Conservation (phyloP, 2,329 filamentous ascomycete genomes). For the Aspergillus sp. region DNA sequence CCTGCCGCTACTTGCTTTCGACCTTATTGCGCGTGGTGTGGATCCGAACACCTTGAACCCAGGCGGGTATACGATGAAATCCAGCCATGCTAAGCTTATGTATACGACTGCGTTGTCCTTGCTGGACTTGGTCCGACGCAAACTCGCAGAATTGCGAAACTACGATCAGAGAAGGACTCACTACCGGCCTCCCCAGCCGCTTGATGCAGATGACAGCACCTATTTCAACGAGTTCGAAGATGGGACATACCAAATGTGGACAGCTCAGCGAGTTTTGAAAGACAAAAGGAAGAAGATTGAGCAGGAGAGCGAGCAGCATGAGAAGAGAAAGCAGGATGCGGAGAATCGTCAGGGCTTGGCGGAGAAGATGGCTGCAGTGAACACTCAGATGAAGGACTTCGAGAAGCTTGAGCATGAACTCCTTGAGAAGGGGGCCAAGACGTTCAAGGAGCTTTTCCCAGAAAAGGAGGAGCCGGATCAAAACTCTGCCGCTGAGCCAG, state of each 20-base stretch:
- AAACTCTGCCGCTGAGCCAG: background rate
- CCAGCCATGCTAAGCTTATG: background rate
- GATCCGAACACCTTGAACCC: conserved; percentile 54
- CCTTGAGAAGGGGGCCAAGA: conserved; percentile 53
- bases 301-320: conserved; percentile 23
- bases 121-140: conserved; percentile 51
- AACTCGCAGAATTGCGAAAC: conserved; percentile 42
- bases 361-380: conserved; percentile 50
- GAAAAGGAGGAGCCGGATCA: conserved; percentile 16
- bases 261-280: conserved; percentile 33
- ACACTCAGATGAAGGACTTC: conserved; percentile 43
- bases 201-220: conserved; percentile 34
- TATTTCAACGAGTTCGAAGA: conserved; percentile 45
- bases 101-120: conserved; percentile 28
- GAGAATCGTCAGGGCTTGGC: conserved; percentile 17
- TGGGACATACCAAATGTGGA: conserved; percentile 54
- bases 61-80: conserved; percentile 16
- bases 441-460: conserved; percentile 56
- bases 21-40: conserved; percentile 55
- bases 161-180: conserved; percentile 31
- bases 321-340: background rate
- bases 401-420: conserved; percentile 48
- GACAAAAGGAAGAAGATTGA: conserved; percentile 29
- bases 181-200: conserved; percentile 5
- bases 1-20: conserved; percentile 44